A percentile compares a stretch with the other conserved stretches of the same genome.
Conservation (phyloP, 768 basidiomycete genomes). For the Rhodocollybia butyracea region DNA sequence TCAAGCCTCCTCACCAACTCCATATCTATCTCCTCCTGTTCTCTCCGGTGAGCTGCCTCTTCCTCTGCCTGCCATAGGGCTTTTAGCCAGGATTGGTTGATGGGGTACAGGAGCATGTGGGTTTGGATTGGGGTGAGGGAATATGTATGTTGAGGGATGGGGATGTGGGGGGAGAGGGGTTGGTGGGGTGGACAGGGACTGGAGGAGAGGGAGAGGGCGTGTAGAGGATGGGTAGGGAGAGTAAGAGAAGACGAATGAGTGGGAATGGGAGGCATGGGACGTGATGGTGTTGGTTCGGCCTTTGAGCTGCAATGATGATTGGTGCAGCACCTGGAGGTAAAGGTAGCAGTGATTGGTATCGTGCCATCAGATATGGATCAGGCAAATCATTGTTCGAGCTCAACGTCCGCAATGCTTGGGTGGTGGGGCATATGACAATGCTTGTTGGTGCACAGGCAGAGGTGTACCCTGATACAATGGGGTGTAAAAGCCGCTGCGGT, state of each 20-base stretch:
- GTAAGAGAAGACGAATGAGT: too few species aligned
- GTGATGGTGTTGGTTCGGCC: constrained; percentile 1
- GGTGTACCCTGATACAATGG: constrained; percentile 10
- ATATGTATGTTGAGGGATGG: too few species aligned
- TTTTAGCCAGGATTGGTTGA: constrained; percentile 27
- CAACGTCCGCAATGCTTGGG: not conserved
- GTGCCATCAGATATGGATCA: constrained; percentile 40
- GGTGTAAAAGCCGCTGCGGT: constrained; percentile 16
- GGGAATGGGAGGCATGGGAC: constrained; percentile 6
- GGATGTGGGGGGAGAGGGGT: not conserved
- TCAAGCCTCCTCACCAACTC: constrained; percentile 11
- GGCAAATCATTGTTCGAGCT: constrained; percentile 22
- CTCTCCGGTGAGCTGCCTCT: constrained; percentile 20
- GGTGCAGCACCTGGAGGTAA: constrained; percentile 44
- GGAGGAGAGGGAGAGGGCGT: not conserved
- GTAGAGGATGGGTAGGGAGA: constrained; percentile 5
- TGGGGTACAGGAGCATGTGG: constrained; percentile 16
- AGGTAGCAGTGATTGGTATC: constrained; percentile 55
- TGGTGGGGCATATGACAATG: not conserved
- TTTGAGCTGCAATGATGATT: constrained; percentile 12
- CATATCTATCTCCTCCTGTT: constrained; percentile 14
- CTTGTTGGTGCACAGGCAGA: constrained; percentile 8
- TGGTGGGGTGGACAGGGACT: not conserved
- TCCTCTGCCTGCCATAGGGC: constrained; percentile 33
- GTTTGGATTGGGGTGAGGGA: too few species aligned